A percentile compares a stretch with the other conserved stretches of the same genome.
Evolutionary conservation across 192 early-diverging fungal genomes (phyloP).

Genomic region (Entophlyctis luteolus): DNA sequence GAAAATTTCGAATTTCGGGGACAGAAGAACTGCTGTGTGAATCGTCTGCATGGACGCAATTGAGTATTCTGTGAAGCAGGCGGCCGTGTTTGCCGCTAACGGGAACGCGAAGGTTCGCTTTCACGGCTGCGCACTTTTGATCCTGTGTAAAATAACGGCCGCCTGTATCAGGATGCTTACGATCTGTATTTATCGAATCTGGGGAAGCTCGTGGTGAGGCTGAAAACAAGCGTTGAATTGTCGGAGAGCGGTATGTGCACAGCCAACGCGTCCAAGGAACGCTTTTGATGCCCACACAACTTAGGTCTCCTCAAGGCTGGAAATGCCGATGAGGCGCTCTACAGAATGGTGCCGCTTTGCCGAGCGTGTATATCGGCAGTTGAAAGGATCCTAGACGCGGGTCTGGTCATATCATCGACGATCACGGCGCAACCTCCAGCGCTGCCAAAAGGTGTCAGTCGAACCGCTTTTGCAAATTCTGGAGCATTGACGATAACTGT

Average conservation of each 20-base stretch:
- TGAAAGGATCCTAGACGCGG: constrained; percentile 13
- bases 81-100: constrained; percentile 7
- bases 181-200: constrained; percentile 18
- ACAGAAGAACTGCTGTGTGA: background rate
- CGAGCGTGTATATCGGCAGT: constrained; percentile 7
- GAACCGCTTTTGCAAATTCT: too few relatives aligned
- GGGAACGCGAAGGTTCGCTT: background rate
- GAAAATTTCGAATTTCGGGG: background rate
- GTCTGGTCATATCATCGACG: background rate
- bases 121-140: background rate
- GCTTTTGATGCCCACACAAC: too few relatives aligned
- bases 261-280: too few relatives aligned
- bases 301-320: constrained; percentile 8
- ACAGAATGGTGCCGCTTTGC: constrained; percentile 29
- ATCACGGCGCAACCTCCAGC: too few relatives aligned
- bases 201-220: constrained; percentile 17
- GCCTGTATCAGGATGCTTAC: constrained; percentile 7
- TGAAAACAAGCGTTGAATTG: constrained; percentile 20
- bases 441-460: too few relatives aligned
- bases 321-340: constrained; percentile 19
- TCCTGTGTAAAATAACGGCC: background rate
- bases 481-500: too few relatives aligned
- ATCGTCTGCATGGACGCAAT: constrained; percentile 20
- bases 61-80: constrained; percentile 18
- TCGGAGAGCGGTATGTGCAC: background rate